Evolutionary conservation across 352 stramenopile species (phyloP).

Genomic region (Hyaloperonospora brassicae): DNA sequence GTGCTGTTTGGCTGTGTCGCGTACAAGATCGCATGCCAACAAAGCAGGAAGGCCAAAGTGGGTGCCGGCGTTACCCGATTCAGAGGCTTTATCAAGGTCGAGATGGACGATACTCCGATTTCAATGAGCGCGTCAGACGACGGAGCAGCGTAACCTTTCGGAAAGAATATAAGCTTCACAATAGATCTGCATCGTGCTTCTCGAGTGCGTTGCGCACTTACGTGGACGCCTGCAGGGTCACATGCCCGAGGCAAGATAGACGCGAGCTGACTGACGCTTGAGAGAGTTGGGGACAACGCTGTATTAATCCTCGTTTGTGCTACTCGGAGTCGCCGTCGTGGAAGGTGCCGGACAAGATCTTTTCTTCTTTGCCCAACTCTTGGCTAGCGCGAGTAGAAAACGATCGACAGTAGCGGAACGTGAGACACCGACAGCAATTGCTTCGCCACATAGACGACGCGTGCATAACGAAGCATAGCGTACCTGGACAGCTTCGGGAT

Average conservation of each 20-base stretch:
- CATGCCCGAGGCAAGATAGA: not conserved
- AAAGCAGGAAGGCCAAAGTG: constrained; percentile 19
- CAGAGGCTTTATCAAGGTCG: not conserved
- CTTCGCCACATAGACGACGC: not conserved
- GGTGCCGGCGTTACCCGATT: constrained; percentile 12
- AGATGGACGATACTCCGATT: constrained; percentile 1
- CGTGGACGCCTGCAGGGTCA: not conserved
- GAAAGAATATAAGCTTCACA: constrained; percentile 3
- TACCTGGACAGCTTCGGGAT: constrained; percentile 39
- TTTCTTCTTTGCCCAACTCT: constrained; percentile 56
- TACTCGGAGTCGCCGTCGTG: constrained; percentile 60
- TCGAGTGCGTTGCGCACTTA: no score
- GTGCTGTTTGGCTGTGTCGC: constrained; percentile 14
- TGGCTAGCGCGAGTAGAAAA: constrained; percentile 16
- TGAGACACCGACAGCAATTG: not conserved
- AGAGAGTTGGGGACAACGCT: not conserved
- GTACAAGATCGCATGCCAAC: constrained; percentile 23
- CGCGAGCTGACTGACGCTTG: not conserved
- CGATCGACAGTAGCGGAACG: not conserved
- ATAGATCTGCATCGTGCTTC: constrained; percentile 7
- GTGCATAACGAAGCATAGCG: constrained; percentile 4
- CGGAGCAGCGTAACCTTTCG: constrained; percentile 14
- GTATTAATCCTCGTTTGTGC: constrained; percentile 1
- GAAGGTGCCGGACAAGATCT: constrained; percentile 53
- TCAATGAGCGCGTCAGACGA: constrained; percentile 16